Conservation (phyloP, 1,284 basidiomycete species). For the Sphaerobolus stellatus region DNA sequence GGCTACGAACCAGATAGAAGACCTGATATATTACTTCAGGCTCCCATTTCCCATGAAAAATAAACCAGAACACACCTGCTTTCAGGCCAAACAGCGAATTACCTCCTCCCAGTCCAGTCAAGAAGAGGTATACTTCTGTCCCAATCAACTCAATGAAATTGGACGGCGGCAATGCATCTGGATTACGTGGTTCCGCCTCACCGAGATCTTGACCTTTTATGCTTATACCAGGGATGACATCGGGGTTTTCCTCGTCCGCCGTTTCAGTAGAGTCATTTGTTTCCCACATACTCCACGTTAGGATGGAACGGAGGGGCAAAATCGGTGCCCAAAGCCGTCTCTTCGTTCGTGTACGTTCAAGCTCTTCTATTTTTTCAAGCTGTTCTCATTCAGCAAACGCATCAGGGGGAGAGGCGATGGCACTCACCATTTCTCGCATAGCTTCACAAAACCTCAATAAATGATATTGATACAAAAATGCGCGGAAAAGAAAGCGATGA, state of each 20-base stretch:
- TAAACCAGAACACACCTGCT: slow-evolving; percentile 64
- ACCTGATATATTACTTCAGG: too few species aligned
- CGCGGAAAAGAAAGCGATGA: slow-evolving; percentile 65
- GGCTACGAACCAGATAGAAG: slow-evolving; percentile 2
- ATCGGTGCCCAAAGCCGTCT: slow-evolving; percentile 70
- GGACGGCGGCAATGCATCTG: slow-evolving; percentile 69
- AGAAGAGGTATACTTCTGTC: slow-evolving; percentile 43
- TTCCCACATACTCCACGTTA: slow-evolving; percentile 50
- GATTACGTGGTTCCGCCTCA: slow-evolving; percentile 58
- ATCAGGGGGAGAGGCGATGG: not conserved
- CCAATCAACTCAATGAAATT: slow-evolving; percentile 55
- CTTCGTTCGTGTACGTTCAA: slow-evolving; percentile 54
- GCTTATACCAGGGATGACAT: slow-evolving; percentile 60
- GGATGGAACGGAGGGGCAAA: slow-evolving; percentile 38
- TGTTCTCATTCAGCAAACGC: slow-evolving; percentile 20
- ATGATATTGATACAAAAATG: slow-evolving; percentile 75
- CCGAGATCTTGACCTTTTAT: slow-evolving; percentile 45
- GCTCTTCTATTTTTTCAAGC: slow-evolving; percentile 53
- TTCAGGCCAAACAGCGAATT: slow-evolving; percentile 78
- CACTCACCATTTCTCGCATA: slow-evolving; percentile 46
- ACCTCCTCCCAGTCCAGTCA: slow-evolving; percentile 47
- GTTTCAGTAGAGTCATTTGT: slow-evolving; percentile 42
- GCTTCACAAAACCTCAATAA: slow-evolving; percentile 53
- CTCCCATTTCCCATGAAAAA: too few species aligned
- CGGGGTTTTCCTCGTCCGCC: slow-evolving; percentile 56